Evolutionary conservation across 2,329 filamentous ascomycete species (phyloP).

Genomic region (Aschersonia sp.): DNA sequence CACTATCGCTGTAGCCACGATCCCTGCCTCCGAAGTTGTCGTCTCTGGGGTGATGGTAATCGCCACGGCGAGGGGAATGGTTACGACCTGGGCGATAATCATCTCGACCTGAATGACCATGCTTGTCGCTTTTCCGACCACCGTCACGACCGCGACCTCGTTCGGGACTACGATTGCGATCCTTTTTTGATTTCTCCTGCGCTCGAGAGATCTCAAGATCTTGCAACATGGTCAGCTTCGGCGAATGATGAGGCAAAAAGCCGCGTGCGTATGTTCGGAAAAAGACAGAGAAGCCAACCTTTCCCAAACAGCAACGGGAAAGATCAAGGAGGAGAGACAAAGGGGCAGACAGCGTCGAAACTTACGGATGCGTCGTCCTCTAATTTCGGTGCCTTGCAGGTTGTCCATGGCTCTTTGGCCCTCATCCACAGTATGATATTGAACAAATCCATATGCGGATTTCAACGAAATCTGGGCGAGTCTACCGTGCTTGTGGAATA

Average conservation of each 20-base stretch:
- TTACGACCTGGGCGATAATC: constrained; percentile 51
- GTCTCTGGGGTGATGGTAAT: constrained; percentile 46
- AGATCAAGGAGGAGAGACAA: too few relatives aligned
- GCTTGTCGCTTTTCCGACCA: constrained; percentile 27
- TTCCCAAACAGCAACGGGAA: too few relatives aligned
- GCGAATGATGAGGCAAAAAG: too few relatives aligned
- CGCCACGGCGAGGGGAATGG: constrained; percentile 40
- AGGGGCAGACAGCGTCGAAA: constrained; percentile 6
- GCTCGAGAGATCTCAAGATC: constrained; percentile 84
- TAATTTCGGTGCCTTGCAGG: constrained; percentile 68
- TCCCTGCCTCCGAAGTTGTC: constrained; percentile 38
- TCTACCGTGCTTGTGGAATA: constrained; percentile 74
- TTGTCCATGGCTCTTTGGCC: constrained; percentile 61
- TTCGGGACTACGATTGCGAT: constrained; percentile 45
- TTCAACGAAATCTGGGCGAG: constrained; percentile 94
- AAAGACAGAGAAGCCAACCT: too few relatives aligned
- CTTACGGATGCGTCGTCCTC: constrained; percentile 90
- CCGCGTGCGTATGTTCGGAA: too few relatives aligned
- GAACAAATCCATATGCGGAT: constrained; percentile 92
- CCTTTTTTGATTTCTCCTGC: constrained; percentile 59
- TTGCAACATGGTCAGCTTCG: constrained; percentile 17
- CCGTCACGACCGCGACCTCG: constrained; percentile 34
- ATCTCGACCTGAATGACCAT: constrained; percentile 38
- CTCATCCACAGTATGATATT: constrained; percentile 67
- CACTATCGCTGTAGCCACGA: constrained; percentile 24